Conservation (phyloP, 108 stramenopile species). For the Fistulifera solaris region DNA sequence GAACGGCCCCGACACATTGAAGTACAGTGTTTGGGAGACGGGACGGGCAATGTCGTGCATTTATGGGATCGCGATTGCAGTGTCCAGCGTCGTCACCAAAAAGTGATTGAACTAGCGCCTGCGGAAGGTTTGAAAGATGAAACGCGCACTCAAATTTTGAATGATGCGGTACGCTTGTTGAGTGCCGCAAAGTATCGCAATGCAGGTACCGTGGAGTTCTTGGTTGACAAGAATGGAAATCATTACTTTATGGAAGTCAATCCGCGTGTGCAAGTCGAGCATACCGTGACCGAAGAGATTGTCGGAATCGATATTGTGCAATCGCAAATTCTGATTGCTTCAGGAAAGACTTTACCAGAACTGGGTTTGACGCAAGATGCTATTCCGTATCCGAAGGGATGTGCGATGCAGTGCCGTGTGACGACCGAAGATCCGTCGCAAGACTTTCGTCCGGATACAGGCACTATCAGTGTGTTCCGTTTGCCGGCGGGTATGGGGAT, state of each 20-base stretch:
- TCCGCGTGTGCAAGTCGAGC: slow-evolving; percentile 89
- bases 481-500: slow-evolving; percentile 92
- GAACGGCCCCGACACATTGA: slow-evolving; percentile 92
- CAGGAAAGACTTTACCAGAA: slow-evolving; percentile 80
- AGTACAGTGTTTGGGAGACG: slow-evolving; percentile 93
- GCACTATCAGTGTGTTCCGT: slow-evolving; percentile 85
- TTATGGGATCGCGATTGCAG: slow-evolving; percentile 94
- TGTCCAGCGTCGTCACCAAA: slow-evolving; percentile 98
- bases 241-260: slow-evolving; percentile 98
- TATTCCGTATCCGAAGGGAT: slow-evolving; percentile 56
- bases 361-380: slow-evolving; percentile 61
- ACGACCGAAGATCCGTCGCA: slow-evolving; percentile 89
- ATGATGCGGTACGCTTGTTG: slow-evolving; percentile 68
- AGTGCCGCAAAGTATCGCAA: slow-evolving; percentile 79
- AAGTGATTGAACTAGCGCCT: slow-evolving; percentile 93
- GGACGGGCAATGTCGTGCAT: slow-evolving; percentile 86
- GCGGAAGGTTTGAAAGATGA: slow-evolving; percentile 62
- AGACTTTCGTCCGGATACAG: slow-evolving; percentile 91
- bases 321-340: slow-evolving; percentile 86
- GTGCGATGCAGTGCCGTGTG: slow-evolving; percentile 94
- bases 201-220: slow-evolving; percentile 95
- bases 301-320: slow-evolving; percentile 89
- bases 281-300: slow-evolving; percentile 89
- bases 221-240: slow-evolving; percentile 83
- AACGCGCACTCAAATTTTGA: slow-evolving; percentile 61